Base-by-base conservation (phyloP, 768 basidiomycete genomes). In the Baorangia bicolor region DNA sequence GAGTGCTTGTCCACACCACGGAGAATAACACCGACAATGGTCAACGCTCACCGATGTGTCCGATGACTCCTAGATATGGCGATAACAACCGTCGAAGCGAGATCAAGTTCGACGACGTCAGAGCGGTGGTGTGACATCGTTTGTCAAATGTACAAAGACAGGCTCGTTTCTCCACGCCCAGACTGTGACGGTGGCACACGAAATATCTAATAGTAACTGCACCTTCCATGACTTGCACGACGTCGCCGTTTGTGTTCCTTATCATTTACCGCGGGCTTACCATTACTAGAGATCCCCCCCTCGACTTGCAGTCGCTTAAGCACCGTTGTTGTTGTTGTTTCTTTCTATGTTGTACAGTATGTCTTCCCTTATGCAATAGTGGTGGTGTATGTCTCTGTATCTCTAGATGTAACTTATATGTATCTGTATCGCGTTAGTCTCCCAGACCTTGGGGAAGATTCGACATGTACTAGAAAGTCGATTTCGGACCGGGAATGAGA, bases 1-100 rank as follows among this genome's bases (percentile, higher is more conserved):
- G 45, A 18, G 28, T 53, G 38, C 45, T 55, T 3, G 44, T 67
- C 13, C 55, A 58, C 9, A 35, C 47, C 23, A 46, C 46, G 14
- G 51, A 47, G 40, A 48, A 30, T 38, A 60, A 30, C 12, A 9
- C 20, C 10, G 58, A 59, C 7, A 38, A 25, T 12, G 40, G 14
- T 21, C 53, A 9, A 23, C 27, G 7, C 16, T 2, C 9, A 5
- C 35, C 44, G 20, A 7, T 16, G 31, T 14, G 28, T 6, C 23
- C 30, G 28, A 49, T 16, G 25, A 16, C 14, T 33, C 25, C n/a
- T 4, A 6, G 10, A 1, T 13, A 3, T 27, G 6, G 21, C 27
- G 42, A 55, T 18, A 27, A 18, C 20, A 12, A 28, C 18, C 34
- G 12, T 41, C 23, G 28, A 23, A 37, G n/a, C 14, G 40, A 43